Evolutionary conservation across 192 early-diverging fungal species (phyloP), one percentile per base, ranked within the genome.

Genomic region (Backusella liffmaniae): DNA sequence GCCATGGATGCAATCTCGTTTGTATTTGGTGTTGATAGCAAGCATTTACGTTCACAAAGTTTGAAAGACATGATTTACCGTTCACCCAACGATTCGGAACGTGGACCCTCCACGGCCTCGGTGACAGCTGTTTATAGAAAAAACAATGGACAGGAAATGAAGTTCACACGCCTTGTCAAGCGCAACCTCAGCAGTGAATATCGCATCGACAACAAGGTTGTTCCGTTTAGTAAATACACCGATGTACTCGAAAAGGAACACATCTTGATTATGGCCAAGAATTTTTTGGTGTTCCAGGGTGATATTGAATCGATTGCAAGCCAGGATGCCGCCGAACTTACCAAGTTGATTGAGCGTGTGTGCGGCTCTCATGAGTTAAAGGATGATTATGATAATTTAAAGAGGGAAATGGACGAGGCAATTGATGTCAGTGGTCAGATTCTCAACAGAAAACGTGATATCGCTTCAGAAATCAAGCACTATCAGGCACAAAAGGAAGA

Each of bases 1-100:
- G 86, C 99, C 23, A 99, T 99, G 97, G 98, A 99, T 80, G 98
- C 98, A 44, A 97, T 99, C 78, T 94, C 92, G 35, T 99, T 99
- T 88, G 98, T 99, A 1, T 88, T 99, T 26, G 98, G 98, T 35
- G 92, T 99, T 69, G 92, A 96, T 65, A 96, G 96, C 5, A 69
- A 88, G n/a, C 95, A 98, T 46, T 84, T 99, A 73, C 92, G 98
- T 8, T 98, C 96, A 1, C 80, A 92, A 16, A 91, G 96, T 30
- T 87, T 99, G 37, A 88, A 90, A 69, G 97, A 99, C 44, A 86
- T 99, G 32, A 94, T 99, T 15, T 99, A 99, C 79, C 88, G 92
- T 21, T 90, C 90, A 35, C 78, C 90, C 0, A 41, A 34, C 26
- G 44, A 56, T 12, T 16, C 56, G 13, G 1, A 65, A n/a, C 5